phyloP scores from a whole-genome alignment of 192 early-diverging fungal genomes.

The Phycomyces blakesleeanus region DNA sequence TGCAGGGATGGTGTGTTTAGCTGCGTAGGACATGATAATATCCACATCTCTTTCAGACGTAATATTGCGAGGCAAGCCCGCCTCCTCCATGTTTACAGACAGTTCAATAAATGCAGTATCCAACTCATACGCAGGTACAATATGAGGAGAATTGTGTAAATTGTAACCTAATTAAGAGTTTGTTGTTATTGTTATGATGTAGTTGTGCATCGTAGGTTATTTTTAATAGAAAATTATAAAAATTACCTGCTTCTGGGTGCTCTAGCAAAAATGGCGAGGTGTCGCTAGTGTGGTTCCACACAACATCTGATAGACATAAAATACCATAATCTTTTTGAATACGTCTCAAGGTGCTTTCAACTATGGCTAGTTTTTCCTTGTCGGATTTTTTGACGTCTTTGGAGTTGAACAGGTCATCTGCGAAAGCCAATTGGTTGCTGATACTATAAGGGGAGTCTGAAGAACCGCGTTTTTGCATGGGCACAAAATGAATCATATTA shows the following conservation, averaged over 20 bases:
- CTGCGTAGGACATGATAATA: constrained; percentile 54
- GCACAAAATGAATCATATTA: constrained; percentile 99
- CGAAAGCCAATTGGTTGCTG: constrained; percentile 88
- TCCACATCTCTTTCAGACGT: constrained; percentile 65
- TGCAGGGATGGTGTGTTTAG: constrained; percentile 50
- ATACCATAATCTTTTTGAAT: constrained; percentile 68
- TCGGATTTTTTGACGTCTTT: constrained; percentile 42
- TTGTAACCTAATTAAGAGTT: constrained; percentile 77
- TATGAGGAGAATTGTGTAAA: constrained; percentile 88
- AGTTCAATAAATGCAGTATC: constrained; percentile 82
- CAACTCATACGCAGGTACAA: constrained; percentile 88
- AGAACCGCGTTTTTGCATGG: constrained; percentile 81
- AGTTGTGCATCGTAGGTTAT: not conserved
- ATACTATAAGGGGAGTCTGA: constrained; percentile 99
- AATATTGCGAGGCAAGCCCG: constrained; percentile 50
- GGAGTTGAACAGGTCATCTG: constrained; percentile 78
- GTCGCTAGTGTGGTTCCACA: constrained; percentile 98
- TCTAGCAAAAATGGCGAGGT: constrained; percentile 92
- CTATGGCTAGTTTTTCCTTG: constrained; percentile 54
- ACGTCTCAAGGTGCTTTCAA: constrained; percentile 48
- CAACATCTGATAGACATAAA: constrained; percentile 87
- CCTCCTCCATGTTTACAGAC: constrained; percentile 53
- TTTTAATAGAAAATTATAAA: not conserved
- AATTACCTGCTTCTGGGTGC: constrained; percentile 88
- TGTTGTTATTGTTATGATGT: not conserved